Evolutionary conservation across 768 basidiomycete genomes (phyloP), one percentile per base, ranked within the genome.

Genomic region (Naganishia randhawae): DNA sequence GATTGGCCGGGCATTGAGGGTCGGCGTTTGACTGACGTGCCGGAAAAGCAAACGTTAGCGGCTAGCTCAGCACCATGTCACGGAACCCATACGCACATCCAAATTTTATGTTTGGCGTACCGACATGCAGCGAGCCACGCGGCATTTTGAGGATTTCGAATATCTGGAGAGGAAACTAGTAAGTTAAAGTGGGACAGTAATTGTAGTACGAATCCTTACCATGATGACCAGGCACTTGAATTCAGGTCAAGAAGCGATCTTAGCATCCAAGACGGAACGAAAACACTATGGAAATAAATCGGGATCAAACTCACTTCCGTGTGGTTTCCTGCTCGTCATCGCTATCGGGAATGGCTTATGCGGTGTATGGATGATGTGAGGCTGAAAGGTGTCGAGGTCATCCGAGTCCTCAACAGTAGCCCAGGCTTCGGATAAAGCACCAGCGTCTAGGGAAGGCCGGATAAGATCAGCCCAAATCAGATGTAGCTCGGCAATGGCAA

Each of bases 41-140:
- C 14, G n/a, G 51, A n/a, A 63, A 14, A 25, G 67, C 25, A 70
- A 11, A 61, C 39, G 51, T 55, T 13, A 19, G 48, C 35, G 1
- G 63, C 52, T 25, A 22, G 52, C 17, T 16, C 29, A 55, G 54
- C 3, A 19, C 22, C n/a, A 45, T 50, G 29, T 27, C 13, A 39
- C 2, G 41, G 32, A 50, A 55, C n/a, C n/a, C 35, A 31, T 9
- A 78, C 83, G 45, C 25, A 84, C 84, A 89, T 86, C 79, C 89
- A 88, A n/a, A 89, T 83, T 57, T 79, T 84, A 73, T 83, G 83
- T 74, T 83, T 79, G 9, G 88, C 87, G 67, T 85, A 84, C 65
- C 83, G 81, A 72, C 88, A 82, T 2, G 83, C 88, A 25, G 86
- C 84, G 45, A 89, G 82, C 87, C 87, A 89, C 6, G 87, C 87